phyloP scores from a whole-genome alignment of 257 asterid species.

The Solanum gracilifrons region DNA sequence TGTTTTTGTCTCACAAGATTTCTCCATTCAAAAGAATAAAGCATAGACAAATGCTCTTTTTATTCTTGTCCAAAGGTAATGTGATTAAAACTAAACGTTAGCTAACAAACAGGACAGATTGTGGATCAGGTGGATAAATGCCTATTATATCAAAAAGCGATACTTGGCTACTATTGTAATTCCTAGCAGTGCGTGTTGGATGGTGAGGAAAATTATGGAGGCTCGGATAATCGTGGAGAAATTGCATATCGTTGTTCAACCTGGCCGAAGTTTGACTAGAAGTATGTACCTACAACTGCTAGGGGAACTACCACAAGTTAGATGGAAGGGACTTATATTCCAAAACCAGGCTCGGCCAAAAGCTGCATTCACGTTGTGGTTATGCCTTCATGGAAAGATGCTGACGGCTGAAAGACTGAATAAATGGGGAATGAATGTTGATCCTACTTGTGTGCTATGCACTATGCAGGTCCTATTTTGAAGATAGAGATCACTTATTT shows the following conservation, averaged over 20 bases:
- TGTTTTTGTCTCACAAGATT: background rate
- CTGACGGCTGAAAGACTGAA: background rate
- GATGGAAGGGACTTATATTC: background rate
- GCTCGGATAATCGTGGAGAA: background rate
- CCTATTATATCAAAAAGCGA: too few species aligned
- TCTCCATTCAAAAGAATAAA: too few species aligned
- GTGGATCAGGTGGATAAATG: background rate
- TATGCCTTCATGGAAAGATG: background rate
- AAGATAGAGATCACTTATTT: background rate
- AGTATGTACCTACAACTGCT: background rate
- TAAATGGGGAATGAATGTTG: background rate
- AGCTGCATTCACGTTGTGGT: background rate
- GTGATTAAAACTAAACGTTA: background rate
- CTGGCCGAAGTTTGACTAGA: background rate
- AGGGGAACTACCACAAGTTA: background rate
- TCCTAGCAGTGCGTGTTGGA: background rate
- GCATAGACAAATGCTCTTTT: background rate
- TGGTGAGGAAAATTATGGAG: background rate
- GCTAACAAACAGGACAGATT: background rate
- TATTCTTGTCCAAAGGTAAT: background rate
- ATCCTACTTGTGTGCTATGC: background rate
- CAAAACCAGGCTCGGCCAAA: background rate
- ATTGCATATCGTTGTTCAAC: background rate
- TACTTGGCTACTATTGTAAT: background rate
- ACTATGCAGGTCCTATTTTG: background rate